phyloP scores from a whole-genome alignment of 2,329 filamentous ascomycete genomes.

The Myriosclerotinia curreyana region DNA sequence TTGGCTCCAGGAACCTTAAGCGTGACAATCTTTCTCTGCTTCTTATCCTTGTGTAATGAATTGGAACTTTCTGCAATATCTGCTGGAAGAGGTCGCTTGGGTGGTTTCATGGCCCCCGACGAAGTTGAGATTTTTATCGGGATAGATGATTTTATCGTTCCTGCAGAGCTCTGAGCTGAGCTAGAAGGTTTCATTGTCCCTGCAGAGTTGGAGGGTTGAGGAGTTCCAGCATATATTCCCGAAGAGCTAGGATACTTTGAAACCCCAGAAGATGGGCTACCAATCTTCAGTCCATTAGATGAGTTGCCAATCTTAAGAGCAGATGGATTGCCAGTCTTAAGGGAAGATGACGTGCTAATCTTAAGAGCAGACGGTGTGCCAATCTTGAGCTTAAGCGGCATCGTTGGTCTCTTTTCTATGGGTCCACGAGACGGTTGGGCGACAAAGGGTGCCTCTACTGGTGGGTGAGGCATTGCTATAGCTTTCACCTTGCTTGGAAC shows the following conservation, averaged over 20 bases:
- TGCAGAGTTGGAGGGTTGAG: not conserved
- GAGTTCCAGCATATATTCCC: not conserved
- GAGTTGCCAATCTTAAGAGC: not conserved
- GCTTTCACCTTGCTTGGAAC: slow-evolving; percentile 11
- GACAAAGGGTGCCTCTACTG: slow-evolving; percentile 6
- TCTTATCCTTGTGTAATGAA: slow-evolving; percentile 10
- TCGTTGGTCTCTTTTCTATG: slow-evolving; percentile 9
- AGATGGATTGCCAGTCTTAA: not conserved
- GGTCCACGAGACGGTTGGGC: not conserved
- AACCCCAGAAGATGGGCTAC: not conserved
- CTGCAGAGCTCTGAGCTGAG: not conserved
- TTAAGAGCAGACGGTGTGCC: slow-evolving; percentile 3
- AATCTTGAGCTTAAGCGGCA: slow-evolving; percentile 18
- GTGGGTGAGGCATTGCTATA: slow-evolving; percentile 10
- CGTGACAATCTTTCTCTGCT: slow-evolving; percentile 22
- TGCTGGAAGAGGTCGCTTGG: slow-evolving; percentile 29
- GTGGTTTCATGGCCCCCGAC: slow-evolving; percentile 28
- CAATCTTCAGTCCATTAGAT: not conserved
- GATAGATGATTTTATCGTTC: not conserved
- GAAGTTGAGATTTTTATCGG: slow-evolving; percentile 8
- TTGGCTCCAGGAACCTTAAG: slow-evolving; percentile 24
- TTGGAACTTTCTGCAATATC: slow-evolving; percentile 22
- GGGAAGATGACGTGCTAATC: not conserved
- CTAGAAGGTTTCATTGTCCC: slow-evolving; percentile 6
- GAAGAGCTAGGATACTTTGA: not conserved